A percentile compares a stretch with the other conserved stretches of the same genome.
Evolutionary conservation across 805 yeast genomes (phyloP).

Genomic region (Wickerhamomyces silvicola): DNA sequence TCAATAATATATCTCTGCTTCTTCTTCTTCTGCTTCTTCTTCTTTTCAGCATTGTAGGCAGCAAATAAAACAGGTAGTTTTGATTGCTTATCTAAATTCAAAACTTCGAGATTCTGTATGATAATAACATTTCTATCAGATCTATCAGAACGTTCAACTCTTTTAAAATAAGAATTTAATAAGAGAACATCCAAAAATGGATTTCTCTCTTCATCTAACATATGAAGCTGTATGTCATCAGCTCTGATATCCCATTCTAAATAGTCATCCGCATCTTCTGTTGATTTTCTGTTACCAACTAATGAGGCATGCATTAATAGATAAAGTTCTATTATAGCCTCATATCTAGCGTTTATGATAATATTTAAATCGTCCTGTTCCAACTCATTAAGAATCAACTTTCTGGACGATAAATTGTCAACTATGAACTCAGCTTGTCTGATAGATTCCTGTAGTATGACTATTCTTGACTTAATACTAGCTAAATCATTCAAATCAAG

Average conservation of each 20-base stretch:
- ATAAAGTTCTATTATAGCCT: constrained; percentile 35
- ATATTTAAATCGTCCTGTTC: constrained; percentile 37
- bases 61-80: constrained; percentile 67
- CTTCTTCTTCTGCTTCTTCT: constrained; percentile 7
- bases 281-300: constrained; percentile 24
- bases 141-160: constrained; percentile 60
- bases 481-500: constrained; percentile 60
- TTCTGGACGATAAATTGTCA: constrained; percentile 43
- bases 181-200: constrained; percentile 70
- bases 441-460: constrained; percentile 42
- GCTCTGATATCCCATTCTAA: constrained; percentile 60
- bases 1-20: constrained; percentile 10
- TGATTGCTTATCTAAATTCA: constrained; percentile 52
- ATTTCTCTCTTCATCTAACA: constrained; percentile 50
- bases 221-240: constrained; percentile 65
- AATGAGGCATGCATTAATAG: constrained; percentile 39
- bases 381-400: constrained; percentile 42
- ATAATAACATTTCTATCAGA: constrained; percentile 56
- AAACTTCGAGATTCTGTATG: constrained; percentile 59
- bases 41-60: constrained; percentile 30
- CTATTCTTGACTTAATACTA: constrained; percentile 41
- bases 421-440: constrained; percentile 34
- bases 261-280: constrained; percentile 27
- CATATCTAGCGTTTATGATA: constrained; percentile 30
- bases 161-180: constrained; percentile 50